Conservation (phyloP, 768 basidiomycete species). For the Boletus insuetus region DNA sequence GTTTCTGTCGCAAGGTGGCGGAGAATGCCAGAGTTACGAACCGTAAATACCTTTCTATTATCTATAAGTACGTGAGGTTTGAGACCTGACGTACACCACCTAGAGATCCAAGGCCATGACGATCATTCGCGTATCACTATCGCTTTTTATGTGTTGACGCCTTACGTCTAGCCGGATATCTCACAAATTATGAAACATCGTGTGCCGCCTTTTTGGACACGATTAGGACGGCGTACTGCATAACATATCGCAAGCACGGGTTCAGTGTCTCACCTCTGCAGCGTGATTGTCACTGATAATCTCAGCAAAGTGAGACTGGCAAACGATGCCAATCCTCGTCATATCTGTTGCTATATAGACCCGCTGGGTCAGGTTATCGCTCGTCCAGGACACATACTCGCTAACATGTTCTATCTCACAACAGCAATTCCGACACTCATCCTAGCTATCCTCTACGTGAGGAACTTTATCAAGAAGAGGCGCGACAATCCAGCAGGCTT, state of each 20-base stretch:
- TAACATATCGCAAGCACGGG: not conserved
- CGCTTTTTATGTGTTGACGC: slow-evolving; percentile 6
- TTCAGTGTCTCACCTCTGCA: slow-evolving; percentile 8
- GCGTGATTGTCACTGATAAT: not conserved
- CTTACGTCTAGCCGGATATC: not conserved
- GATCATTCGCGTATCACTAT: slow-evolving; percentile 45
- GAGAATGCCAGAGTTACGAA: slow-evolving; percentile 81
- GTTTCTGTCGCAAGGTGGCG: slow-evolving; percentile 82
- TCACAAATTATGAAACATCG: not conserved
- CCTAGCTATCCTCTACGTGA: slow-evolving; percentile 1
- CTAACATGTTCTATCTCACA: slow-evolving; percentile 5
- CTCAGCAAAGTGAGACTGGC: slow-evolving; percentile 11
- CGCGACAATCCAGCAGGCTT: slow-evolving; percentile 18
- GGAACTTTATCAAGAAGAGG: slow-evolving; percentile 3
- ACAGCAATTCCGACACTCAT: not conserved
- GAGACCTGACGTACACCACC: slow-evolving; percentile 28
- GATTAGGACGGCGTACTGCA: not conserved
- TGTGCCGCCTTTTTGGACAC: not conserved
- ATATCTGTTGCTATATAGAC: not conserved
- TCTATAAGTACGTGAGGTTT: not conserved
- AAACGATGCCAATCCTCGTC: not conserved
- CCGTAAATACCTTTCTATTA: slow-evolving; percentile 37
- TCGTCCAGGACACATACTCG: not conserved
- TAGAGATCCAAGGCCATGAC: slow-evolving; percentile 48
- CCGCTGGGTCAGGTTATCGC: not conserved